Conservation (phyloP, 2,329 filamentous ascomycete species). For the Colletotrichum sp. region DNA sequence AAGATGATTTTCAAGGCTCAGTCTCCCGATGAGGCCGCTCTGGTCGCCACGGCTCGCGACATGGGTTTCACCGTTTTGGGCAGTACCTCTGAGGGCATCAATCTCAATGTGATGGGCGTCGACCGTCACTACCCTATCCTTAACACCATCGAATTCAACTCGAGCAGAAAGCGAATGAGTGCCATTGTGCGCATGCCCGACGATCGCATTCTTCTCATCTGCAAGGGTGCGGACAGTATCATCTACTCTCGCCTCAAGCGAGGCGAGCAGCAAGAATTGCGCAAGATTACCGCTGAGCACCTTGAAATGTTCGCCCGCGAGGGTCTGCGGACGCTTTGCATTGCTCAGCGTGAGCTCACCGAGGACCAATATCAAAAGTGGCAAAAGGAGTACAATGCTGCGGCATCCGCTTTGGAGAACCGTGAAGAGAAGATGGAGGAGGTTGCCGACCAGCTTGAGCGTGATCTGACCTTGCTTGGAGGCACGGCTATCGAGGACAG, state of each 20-base stretch:
- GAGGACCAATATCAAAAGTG: slow-evolving; percentile 86
- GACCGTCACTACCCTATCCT: slow-evolving; percentile 86
- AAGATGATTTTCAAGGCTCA: slow-evolving; percentile 96
- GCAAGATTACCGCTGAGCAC: slow-evolving; percentile 86
- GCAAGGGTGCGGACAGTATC: slow-evolving; percentile 96
- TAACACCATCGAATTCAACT: slow-evolving; percentile 98
- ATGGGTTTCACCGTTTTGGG: slow-evolving; percentile 94
- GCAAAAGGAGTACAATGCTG: slow-evolving; percentile 86
- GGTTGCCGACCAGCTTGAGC: slow-evolving; percentile 89
- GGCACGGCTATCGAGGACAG: slow-evolving; percentile 98
- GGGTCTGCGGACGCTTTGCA: slow-evolving; percentile 91
- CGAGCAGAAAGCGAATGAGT: slow-evolving; percentile 95
- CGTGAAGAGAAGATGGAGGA: slow-evolving; percentile 93
- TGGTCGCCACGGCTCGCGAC: slow-evolving; percentile 93
- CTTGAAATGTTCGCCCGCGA: slow-evolving; percentile 97
- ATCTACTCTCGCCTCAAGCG: slow-evolving; percentile 90
- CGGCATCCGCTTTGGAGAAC: slow-evolving; percentile 81
- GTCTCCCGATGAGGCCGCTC: slow-evolving; percentile 92
- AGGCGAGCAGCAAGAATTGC: slow-evolving; percentile 85
- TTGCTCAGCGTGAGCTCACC: slow-evolving; percentile 80
- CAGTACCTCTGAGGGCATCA: slow-evolving; percentile 78
- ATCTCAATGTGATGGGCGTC: slow-evolving; percentile 84
- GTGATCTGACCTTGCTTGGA: slow-evolving; percentile 84
- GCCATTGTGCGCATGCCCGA: slow-evolving; percentile 95
- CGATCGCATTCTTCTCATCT: slow-evolving; percentile 87